Percentiles rank a stretch among this genome's conserved stretches.
phyloP scores from a whole-genome alignment of 805 yeast species.

The Schwanniomyces polymorphus region DNA sequence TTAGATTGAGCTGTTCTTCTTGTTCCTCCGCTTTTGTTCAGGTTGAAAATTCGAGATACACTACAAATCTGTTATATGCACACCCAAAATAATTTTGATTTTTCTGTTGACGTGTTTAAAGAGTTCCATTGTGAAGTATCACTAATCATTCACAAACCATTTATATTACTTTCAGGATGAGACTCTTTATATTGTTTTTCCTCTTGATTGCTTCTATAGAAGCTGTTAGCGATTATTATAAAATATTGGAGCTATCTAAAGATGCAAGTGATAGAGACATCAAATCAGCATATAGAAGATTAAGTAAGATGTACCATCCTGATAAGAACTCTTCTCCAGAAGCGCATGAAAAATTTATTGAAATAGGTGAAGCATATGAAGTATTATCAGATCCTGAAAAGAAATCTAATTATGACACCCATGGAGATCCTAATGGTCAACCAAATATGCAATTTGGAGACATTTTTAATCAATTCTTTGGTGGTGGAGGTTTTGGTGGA shows the following conservation, averaged over 20 bases:
- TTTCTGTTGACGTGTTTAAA: constrained; percentile 2
- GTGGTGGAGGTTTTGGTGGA: constrained; percentile 30
- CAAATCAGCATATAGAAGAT: constrained; percentile 77
- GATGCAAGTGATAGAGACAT: constrained; percentile 78
- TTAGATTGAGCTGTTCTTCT: too few relatives aligned
- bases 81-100: neutral
- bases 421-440: constrained; percentile 67
- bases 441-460: constrained; percentile 47
- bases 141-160: too few relatives aligned
- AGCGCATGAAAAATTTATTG: constrained; percentile 84
- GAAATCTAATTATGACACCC: constrained; percentile 65
- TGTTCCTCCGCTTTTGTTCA: too few relatives aligned
- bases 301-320: constrained; percentile 89
- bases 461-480: constrained; percentile 51
- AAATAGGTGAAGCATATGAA: constrained; percentile 92
- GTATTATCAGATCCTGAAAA: constrained; percentile 73
- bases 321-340: constrained; percentile 86
- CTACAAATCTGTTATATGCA: neutral
- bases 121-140: neutral
- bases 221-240: constrained; percentile 48
- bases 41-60: neutral
- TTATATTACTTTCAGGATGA: neutral
- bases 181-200: constrained; percentile 3
- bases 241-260: constrained; percentile 66
- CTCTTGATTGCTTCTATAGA: constrained; percentile 1